Conservation (phyloP, 2,329 filamentous ascomycete genomes). For the Cadophora sp. region DNA sequence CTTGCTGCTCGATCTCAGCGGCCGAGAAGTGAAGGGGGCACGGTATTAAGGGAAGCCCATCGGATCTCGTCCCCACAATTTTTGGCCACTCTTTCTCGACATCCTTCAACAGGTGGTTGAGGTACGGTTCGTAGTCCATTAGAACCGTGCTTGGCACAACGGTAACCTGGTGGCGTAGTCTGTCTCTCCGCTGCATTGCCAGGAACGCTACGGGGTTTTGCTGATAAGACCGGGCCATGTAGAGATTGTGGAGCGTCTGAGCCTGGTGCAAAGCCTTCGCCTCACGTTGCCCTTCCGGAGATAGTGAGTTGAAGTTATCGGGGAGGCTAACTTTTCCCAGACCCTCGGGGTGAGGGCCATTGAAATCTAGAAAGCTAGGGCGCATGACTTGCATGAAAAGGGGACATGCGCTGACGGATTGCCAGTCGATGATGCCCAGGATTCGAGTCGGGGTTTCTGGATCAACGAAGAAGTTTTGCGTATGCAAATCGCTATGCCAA, state of each 20-base stretch:
- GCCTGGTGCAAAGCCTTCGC: slow-evolving; percentile 5
- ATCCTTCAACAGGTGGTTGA: background rate
- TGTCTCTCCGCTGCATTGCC: slow-evolving; percentile 5
- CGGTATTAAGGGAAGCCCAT: background rate
- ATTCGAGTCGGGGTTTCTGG: slow-evolving; percentile 25
- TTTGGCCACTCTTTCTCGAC: slow-evolving; percentile 3
- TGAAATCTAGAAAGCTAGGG: slow-evolving; percentile 18
- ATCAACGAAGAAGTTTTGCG: slow-evolving; percentile 27
- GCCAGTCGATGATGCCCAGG: slow-evolving; percentile 28
- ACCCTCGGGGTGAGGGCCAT: slow-evolving; percentile 12
- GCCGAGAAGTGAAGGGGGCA: background rate
- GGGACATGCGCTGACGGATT: slow-evolving; percentile 10
- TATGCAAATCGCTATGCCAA: slow-evolving; percentile 27
- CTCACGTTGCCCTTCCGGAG: background rate
- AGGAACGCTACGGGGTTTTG: slow-evolving; percentile 3
- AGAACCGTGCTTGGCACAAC: slow-evolving; percentile 1
- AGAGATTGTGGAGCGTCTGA: slow-evolving; percentile 3
- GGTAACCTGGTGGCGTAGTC: slow-evolving; percentile 4
- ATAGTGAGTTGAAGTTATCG: background rate
- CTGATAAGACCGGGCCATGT: slow-evolving; percentile 3
- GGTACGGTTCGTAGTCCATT: slow-evolving; percentile 3
- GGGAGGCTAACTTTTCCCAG: background rate
- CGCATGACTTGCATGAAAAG: slow-evolving; percentile 16
- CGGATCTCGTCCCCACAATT: background rate
- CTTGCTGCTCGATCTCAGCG: background rate